Conservation (phyloP, 345 rosid species). For the Eucalyptus victrix region DNA sequence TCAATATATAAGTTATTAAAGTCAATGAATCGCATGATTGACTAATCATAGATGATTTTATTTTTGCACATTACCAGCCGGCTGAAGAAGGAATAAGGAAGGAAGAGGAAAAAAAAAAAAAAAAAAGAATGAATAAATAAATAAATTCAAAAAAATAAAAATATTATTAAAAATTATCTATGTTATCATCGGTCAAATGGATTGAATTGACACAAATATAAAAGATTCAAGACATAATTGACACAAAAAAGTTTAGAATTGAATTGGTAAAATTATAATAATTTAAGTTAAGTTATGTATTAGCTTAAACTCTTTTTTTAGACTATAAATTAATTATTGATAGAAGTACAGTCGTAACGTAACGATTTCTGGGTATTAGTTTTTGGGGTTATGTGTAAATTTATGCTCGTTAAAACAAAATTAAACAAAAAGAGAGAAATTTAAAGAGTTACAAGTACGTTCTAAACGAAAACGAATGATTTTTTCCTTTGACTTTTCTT, state of each 20-base stretch:
- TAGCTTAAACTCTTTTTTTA: too few species aligned
- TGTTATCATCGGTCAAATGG: fast-evolving
- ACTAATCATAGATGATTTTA: too few species aligned
- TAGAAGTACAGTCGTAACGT: too few species aligned
- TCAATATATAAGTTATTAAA: too few species aligned
- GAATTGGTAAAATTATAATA: too few species aligned
- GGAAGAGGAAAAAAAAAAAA: not conserved
- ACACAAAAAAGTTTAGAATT: not conserved
- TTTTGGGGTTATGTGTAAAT: not conserved
- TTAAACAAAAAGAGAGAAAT: not conserved
- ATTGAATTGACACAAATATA: too few species aligned
- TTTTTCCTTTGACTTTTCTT: not conserved
- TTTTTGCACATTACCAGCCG: not conserved
- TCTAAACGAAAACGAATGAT: not conserved
- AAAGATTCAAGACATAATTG: fast-evolving
- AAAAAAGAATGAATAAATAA: too few species aligned
- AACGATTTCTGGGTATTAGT: too few species aligned
- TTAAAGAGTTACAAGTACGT: not conserved
- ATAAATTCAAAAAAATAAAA: too few species aligned
- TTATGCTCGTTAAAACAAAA: not conserved
- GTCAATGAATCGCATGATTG: not conserved
- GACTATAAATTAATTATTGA: too few species aligned
- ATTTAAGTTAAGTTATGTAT: too few species aligned
- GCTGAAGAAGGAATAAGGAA: not conserved
- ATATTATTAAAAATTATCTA: not conserved